These are phyloP conservation scores for Fusarium redolens DNA, from an alignment of 2,329 filamentous ascomycete species.

Conservation along the genomic window DNA sequence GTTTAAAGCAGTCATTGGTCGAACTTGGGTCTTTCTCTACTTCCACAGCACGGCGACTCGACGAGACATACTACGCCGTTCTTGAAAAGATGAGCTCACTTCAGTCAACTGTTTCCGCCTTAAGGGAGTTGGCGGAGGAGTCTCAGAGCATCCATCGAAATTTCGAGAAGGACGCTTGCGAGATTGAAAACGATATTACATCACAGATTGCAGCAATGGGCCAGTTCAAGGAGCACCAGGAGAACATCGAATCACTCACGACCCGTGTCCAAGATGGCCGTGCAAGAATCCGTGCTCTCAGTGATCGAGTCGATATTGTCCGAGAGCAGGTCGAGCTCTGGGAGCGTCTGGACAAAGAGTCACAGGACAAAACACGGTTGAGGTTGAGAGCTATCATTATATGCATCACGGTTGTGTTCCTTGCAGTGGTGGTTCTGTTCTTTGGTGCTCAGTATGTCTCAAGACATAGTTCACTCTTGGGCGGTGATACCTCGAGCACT, in stretches of 20 bases:
- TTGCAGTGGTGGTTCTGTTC: slow-evolving; percentile 61
- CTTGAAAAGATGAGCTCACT: slow-evolving; percentile 75
- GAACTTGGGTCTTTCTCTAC: slow-evolving; percentile 71
- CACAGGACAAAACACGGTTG: slow-evolving; percentile 74
- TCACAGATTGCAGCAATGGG: slow-evolving; percentile 70
- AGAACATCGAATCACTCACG: slow-evolving; percentile 71
- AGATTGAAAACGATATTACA: slow-evolving; percentile 69
- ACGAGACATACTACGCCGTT: slow-evolving; percentile 79
- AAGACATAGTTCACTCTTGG: slow-evolving; percentile 13
- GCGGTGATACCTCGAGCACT: slow-evolving; percentile 8
- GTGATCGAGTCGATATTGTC: slow-evolving; percentile 72
- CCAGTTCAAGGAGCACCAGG: slow-evolving; percentile 73
- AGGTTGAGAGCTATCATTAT: slow-evolving; percentile 73
- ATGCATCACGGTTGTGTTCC: slow-evolving; percentile 61
- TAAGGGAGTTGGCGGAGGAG: slow-evolving; percentile 74
- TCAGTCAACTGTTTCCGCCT: slow-evolving; percentile 70
- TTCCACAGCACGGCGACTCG: slow-evolving; percentile 72
- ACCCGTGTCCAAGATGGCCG: slow-evolving; percentile 70
- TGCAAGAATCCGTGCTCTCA: slow-evolving; percentile 68
- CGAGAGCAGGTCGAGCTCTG: slow-evolving; percentile 73
- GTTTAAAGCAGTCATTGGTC: slow-evolving; percentile 62
- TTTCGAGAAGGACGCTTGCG: slow-evolving; percentile 70
- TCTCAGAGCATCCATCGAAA: slow-evolving; percentile 67
- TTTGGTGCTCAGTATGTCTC: slow-evolving; percentile 45
- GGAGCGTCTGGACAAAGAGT: slow-evolving; percentile 74